Evolutionary conservation across 1,284 basidiomycete genomes (phyloP).

Genomic region (Sphaerobolus stellatus): DNA sequence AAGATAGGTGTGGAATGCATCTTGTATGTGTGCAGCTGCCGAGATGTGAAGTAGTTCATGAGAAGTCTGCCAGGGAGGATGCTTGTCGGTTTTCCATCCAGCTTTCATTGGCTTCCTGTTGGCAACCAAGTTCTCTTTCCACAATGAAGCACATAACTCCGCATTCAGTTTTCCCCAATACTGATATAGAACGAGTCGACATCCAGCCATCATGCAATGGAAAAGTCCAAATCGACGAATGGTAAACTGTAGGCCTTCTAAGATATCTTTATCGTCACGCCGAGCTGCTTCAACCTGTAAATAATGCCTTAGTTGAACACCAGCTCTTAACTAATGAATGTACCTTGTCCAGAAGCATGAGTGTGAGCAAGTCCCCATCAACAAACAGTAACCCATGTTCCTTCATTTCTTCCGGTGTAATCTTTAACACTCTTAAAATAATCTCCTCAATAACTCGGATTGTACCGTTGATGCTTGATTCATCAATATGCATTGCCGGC

Average conservation of each 20-base stretch:
- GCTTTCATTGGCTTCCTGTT: constrained; percentile 12
- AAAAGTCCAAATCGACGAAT: constrained; percentile 18
- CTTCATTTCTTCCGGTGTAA: constrained; percentile 9
- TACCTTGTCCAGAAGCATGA: constrained; percentile 21
- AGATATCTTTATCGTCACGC: constrained; percentile 10
- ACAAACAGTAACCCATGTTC: constrained; percentile 19
- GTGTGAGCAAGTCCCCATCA: constrained; percentile 20
- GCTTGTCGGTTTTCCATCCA: constrained; percentile 15
- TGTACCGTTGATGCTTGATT: constrained; percentile 20
- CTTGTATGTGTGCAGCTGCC: constrained; percentile 2
- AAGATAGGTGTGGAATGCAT: no score
- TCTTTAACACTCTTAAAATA: neutral
- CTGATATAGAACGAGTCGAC: constrained; percentile 16
- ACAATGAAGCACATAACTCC: constrained; percentile 13
- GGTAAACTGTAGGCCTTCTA: constrained; percentile 8
- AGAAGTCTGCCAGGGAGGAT: neutral
- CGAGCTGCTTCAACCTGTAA: constrained; percentile 19
- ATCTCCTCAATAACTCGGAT: constrained; percentile 10
- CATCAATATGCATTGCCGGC: constrained; percentile 20
- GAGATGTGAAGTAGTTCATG: constrained; percentile 12
- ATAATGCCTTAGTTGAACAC: no score
- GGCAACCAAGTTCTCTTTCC: constrained; percentile 16
- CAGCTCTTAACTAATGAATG: no score
- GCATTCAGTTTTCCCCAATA: constrained; percentile 19
- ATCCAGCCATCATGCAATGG: constrained; percentile 19